A percentile compares a stretch with the other conserved stretches of the same genome.
Evolutionary conservation across 2,329 filamentous ascomycete species (phyloP).

Genomic region (Colletotrichum limetticola): DNA sequence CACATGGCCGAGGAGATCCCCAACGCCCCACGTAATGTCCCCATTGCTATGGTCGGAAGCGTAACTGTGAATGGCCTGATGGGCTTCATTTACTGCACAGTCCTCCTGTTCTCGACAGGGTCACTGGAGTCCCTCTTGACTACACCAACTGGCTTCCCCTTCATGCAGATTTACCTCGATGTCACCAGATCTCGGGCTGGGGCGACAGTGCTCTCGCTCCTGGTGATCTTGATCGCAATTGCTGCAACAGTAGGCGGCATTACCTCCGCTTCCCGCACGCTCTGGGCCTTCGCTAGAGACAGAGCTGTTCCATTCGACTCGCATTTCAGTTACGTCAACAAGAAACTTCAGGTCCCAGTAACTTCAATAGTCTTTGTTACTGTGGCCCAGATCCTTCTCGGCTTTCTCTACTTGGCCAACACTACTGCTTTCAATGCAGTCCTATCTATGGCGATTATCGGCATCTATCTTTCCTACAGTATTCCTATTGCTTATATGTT

Average conservation of each 20-base stretch:
- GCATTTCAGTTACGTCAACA: slow-evolving; percentile 49
- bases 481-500: slow-evolving; percentile 51
- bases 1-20: slow-evolving; percentile 48
- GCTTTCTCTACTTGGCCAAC: slow-evolving; percentile 52
- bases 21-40: slow-evolving; percentile 44
- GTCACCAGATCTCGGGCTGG: slow-evolving; percentile 40
- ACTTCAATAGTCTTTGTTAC: slow-evolving; percentile 40
- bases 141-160: slow-evolving; percentile 54
- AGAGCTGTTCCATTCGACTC: slow-evolving; percentile 47
- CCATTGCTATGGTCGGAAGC: slow-evolving; percentile 46
- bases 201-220: slow-evolving; percentile 42
- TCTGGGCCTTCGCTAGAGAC: slow-evolving; percentile 53
- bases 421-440: slow-evolving; percentile 53
- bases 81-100: slow-evolving; percentile 52
- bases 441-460: slow-evolving; percentile 52
- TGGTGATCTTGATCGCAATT: slow-evolving; percentile 40
- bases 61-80: slow-evolving; percentile 55
- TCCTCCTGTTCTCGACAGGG: slow-evolving; percentile 55
- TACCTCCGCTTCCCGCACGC: slow-evolving; percentile 47
- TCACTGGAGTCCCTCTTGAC: slow-evolving; percentile 49
- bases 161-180: slow-evolving; percentile 52
- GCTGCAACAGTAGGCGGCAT: slow-evolving; percentile 45
- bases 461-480: slow-evolving; percentile 55
- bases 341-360: slow-evolving; percentile 46
- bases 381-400: slow-evolving; percentile 42